phyloP scores from a whole-genome alignment of 2,329 filamentous ascomycete species.

The Dactylellina parvicollis region DNA sequence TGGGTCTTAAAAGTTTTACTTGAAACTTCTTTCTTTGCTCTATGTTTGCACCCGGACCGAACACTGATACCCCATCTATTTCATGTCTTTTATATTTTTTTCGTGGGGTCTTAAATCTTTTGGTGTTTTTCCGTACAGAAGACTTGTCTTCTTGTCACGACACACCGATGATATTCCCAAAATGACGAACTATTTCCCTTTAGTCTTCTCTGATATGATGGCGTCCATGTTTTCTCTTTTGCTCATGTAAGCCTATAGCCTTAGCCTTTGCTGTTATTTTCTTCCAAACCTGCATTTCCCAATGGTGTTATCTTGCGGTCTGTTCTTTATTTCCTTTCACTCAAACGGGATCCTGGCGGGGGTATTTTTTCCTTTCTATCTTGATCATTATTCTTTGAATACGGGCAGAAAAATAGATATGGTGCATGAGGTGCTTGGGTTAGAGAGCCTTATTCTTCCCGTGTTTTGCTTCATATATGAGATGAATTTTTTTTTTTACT shows the following conservation, averaged over 20 bases:
- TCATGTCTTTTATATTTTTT: background rate
- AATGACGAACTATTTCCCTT: background rate
- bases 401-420: constrained; percentile 25
- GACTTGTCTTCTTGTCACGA: background rate
- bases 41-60: background rate
- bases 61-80: constrained; percentile 6
- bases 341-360: constrained; percentile 1
- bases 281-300: background rate
- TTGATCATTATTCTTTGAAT: constrained; percentile 3
- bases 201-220: background rate
- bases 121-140: background rate
- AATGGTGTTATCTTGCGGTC: constrained; percentile 10
- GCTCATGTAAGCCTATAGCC: constrained; percentile 15
- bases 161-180: background rate
- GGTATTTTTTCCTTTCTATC: background rate
- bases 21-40: background rate
- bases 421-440: constrained; percentile 5
- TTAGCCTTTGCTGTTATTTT: background rate
- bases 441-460: background rate
- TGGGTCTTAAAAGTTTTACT: no score
- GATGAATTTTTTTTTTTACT: background rate
- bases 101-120: background rate
- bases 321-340: background rate
- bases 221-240: background rate
- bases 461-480: background rate